Percentiles rank a stretch among this genome's conserved stretches.
Conservation (phyloP, 2,329 filamentous ascomycete genomes). For the Laburnicola sp. region DNA sequence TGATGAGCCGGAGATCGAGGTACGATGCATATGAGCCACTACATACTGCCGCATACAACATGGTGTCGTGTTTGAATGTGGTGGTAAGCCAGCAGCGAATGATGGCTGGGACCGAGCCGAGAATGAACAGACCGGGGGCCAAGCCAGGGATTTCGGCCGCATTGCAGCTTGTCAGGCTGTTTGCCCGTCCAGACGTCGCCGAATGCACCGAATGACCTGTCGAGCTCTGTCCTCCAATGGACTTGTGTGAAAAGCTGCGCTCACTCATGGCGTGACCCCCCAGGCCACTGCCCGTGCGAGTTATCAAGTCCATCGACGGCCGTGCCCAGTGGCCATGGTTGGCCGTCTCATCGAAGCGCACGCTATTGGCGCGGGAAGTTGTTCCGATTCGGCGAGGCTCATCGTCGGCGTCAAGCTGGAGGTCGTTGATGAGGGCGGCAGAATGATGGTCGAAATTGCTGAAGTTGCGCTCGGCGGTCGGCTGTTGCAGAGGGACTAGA, state of each 20-base stretch:
- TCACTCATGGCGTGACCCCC: constrained; percentile 82
- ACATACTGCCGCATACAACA: constrained; percentile 90
- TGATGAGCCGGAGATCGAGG: constrained; percentile 74
- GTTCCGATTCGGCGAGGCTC: constrained; percentile 82
- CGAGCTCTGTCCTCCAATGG: constrained; percentile 91
- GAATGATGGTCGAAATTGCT: constrained; percentile 88
- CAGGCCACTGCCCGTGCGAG: constrained; percentile 77
- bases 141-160: constrained; percentile 73
- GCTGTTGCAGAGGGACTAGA: constrained; percentile 76
- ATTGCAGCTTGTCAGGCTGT: constrained; percentile 71
- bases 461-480: constrained; percentile 75
- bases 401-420: constrained; percentile 86
- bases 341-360: constrained; percentile 95
- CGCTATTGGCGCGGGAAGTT: constrained; percentile 91
- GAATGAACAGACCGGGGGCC: constrained; percentile 79
- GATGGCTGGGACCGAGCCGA: constrained; percentile 89
- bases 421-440: constrained; percentile 74
- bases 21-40: constrained; percentile 87
- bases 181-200: constrained; percentile 75
- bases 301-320: constrained; percentile 80
- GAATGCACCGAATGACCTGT: constrained; percentile 83
- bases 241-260: constrained; percentile 89
- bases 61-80: constrained; percentile 83
- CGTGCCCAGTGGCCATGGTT: constrained; percentile 88
- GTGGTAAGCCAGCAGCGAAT: constrained; percentile 94